These are phyloP conservation scores for Corylus americana DNA, from an alignment of 306 rosid species.

Conservation along the genomic window DNA sequence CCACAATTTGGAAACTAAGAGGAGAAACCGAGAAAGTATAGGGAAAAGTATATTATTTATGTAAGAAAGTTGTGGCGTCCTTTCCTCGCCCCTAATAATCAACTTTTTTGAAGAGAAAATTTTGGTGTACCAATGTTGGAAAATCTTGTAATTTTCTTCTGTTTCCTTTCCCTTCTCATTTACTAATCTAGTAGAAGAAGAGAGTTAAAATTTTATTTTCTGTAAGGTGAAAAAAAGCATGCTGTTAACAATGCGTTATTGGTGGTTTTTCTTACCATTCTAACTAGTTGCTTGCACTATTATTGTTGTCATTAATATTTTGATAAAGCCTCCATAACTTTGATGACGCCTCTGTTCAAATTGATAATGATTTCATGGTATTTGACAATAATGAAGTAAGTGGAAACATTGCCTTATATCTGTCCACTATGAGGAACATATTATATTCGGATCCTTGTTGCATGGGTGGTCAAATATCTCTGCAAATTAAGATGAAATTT, in stretches of 20 bases:
- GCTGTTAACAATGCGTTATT: not conserved
- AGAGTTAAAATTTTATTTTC: not conserved
- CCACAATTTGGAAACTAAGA: not conserved
- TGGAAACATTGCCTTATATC: not conserved
- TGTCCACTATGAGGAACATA: slow-evolving; percentile 11
- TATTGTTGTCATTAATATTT: not conserved
- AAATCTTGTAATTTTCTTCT: not conserved
- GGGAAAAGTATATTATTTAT: not conserved
- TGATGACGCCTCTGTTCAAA: not conserved
- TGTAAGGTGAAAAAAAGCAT: not conserved
- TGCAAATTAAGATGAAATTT: slow-evolving; percentile 20
- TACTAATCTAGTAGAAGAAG: not conserved
- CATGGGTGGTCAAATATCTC: not conserved
- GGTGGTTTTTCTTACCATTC: not conserved
- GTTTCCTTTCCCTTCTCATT: not conserved
- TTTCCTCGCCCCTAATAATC: not conserved
- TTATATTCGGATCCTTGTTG: slow-evolving; percentile 2
- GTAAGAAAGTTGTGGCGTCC: not conserved
- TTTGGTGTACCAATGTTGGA: not conserved
- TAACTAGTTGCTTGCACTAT: not conserved
- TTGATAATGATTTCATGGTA: not conserved
- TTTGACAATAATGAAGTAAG: not conserved
- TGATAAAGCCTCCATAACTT: not conserved
- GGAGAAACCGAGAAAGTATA: not conserved
- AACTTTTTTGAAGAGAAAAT: not conserved